phyloP scores from a whole-genome alignment of 192 early-diverging fungal genomes.

The Chytriomyces sp. region DNA sequence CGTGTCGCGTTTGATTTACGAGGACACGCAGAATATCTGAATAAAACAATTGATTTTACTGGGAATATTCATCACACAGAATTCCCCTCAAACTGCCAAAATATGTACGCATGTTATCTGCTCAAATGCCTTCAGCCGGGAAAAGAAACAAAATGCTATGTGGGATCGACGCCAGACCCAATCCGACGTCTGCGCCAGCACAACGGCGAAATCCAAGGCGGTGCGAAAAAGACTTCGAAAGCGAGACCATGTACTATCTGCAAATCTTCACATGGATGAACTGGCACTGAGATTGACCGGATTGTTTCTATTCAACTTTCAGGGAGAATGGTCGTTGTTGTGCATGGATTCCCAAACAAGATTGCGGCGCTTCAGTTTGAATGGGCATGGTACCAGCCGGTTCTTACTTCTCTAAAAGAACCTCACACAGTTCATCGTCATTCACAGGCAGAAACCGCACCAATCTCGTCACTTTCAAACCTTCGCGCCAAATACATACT shows the following conservation, averaged over 20 bases:
- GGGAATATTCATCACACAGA: not conserved
- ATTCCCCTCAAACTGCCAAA: not conserved
- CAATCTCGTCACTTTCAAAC: conserved; percentile 51
- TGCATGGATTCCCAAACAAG: conserved; percentile 55
- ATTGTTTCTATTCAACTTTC: not conserved
- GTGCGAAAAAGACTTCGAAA: conserved; percentile 53
- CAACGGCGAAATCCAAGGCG: conserved; percentile 61
- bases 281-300: no score
- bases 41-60: conserved; percentile 4
- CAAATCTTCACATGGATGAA: not conserved
- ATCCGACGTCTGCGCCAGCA: conserved; percentile 55
- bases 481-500: conserved; percentile 12
- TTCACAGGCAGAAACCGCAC: conserved; percentile 59
- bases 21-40: conserved; percentile 34
- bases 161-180: conserved; percentile 64
- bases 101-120: conserved; percentile 52
- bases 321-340: conserved; percentile 55
- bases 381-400: not conserved
- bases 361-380: conserved; percentile 53
- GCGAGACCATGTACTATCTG: conserved; percentile 47
- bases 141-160: conserved; percentile 45
- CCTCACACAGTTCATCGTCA: not conserved
- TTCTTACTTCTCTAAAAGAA: not conserved
- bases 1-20: conserved; percentile 76
- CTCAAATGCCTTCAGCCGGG: conserved; percentile 44